Percentiles rank a stretch among this genome's conserved stretches.
Evolutionary conservation across 441 rosid species (phyloP).

Genomic region (Brassica balearica): DNA sequence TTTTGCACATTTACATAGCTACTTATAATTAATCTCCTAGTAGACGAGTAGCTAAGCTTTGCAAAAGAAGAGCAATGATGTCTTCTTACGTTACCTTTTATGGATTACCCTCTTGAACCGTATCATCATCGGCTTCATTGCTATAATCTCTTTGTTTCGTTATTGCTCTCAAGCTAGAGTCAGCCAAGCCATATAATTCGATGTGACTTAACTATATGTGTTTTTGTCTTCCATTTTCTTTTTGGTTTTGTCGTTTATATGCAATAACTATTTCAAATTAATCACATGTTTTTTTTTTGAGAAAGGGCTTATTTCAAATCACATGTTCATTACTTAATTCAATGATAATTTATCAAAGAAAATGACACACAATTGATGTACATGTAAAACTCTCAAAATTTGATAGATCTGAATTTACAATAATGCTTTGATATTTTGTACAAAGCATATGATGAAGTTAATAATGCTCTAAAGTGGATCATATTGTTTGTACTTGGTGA

Average conservation of each 20-base stretch:
- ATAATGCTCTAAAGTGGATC: not conserved
- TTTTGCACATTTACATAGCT: not conserved
- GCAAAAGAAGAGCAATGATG: not conserved
- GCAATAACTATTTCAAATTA: not conserved
- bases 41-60: slow-evolving; percentile 13
- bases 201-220: not conserved
- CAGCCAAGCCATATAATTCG: not conserved
- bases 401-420: too few species aligned
- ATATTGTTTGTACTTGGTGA: not conserved
- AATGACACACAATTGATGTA: not conserved
- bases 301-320: not conserved
- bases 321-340: not conserved
- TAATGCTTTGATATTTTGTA: not conserved
- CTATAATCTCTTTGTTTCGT: not conserved
- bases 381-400: not conserved
- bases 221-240: not conserved
- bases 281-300: too few species aligned
- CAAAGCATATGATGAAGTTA: not conserved
- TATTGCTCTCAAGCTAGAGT: not conserved
- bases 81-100: not conserved
- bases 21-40: not conserved
- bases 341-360: not conserved
- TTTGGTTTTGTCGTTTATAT: not conserved
- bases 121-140: not conserved
- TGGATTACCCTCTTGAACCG: not conserved